These are phyloP conservation scores for Allium cepa DNA, from an alignment of 106 monocot genomes.

Conservation along the genomic window DNA sequence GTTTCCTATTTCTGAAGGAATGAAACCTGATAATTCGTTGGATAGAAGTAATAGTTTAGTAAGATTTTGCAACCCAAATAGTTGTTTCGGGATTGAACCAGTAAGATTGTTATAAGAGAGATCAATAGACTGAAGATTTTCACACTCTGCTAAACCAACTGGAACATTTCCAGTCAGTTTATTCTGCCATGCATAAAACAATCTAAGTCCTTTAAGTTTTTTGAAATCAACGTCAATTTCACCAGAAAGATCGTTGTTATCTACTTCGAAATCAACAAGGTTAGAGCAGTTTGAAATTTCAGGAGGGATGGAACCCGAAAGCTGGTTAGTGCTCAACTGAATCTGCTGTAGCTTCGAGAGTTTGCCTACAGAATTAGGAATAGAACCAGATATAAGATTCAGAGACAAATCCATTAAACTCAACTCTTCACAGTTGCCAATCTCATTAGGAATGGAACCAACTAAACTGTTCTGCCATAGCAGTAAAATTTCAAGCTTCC, in stretches of 20 bases:
- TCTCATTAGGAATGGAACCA: conserved; percentile 66
- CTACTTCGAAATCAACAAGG: conserved; percentile 65
- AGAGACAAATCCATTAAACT: conserved; percentile 64
- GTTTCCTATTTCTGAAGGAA: conserved; percentile 77
- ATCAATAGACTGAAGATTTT: conserved; percentile 61
- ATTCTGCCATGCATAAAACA: conserved; percentile 95
- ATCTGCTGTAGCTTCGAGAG: conserved; percentile 59
- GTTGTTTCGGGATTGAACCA: conserved; percentile 52
- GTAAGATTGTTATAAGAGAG: conserved; percentile 84
- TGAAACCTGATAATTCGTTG: conserved; percentile 71
- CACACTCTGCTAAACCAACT: conserved; percentile 45
- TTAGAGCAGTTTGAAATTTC: conserved; percentile 60
- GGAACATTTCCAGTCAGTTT: conserved; percentile 68
- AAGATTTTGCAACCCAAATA: conserved; percentile 70
- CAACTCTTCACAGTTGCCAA: conserved; percentile 53
- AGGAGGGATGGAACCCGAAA: conserved; percentile 52
- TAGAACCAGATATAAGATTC: conserved; percentile 54
- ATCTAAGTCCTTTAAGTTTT: conserved; percentile 38
- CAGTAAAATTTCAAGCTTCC: conserved; percentile 64
- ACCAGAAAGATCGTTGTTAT: conserved; percentile 84
- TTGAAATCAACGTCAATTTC: conserved; percentile 58
- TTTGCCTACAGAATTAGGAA: conserved; percentile 55
- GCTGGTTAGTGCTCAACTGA: conserved; percentile 71
- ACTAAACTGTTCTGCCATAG: conserved; percentile 82
- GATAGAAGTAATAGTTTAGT: conserved; percentile 74